Conservation (phyloP, 257 asterid species). For the Primulina eburnea region DNA sequence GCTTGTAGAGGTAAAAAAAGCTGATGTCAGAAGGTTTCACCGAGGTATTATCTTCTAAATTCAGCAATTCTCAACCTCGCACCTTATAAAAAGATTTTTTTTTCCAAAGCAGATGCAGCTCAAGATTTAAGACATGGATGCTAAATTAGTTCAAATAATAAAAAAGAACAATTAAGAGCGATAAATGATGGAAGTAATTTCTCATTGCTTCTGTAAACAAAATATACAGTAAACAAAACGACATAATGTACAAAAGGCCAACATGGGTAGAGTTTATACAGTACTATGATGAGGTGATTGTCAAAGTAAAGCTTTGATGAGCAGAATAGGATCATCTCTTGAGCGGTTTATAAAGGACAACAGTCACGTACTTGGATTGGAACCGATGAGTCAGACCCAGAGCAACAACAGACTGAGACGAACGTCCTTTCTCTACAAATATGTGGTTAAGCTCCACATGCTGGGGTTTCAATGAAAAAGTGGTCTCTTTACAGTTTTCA, state of each 20-base stretch:
- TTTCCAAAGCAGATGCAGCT: background rate
- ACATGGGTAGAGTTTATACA: background rate
- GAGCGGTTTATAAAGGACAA: conserved; percentile 83
- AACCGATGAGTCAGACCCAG: conserved; percentile 79
- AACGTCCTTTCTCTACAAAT: conserved; percentile 68
- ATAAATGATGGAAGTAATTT: background rate
- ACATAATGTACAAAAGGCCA: conserved; percentile 30
- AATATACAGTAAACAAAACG: conserved; percentile 19
- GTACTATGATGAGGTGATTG: conserved; percentile 3
- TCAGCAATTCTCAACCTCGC: background rate
- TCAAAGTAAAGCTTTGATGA: conserved; percentile 18
- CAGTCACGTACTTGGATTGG: conserved; percentile 82
- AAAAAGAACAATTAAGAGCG: background rate
- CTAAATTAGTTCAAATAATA: background rate
- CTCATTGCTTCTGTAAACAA: conserved; percentile 22
- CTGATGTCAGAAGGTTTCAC: background rate
- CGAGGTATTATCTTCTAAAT: background rate
- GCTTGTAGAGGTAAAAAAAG: background rate
- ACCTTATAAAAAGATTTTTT: background rate
- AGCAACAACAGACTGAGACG: conserved; percentile 70
- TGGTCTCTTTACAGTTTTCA: conserved; percentile 38
- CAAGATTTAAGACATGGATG: background rate
- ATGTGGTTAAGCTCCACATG: conserved; percentile 92
- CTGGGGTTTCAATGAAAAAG: conserved; percentile 52
- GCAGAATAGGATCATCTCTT: conserved; percentile 44